These are phyloP conservation scores for Candida golubevii DNA, from an alignment of 805 yeast species.

Conservation along the genomic window DNA sequence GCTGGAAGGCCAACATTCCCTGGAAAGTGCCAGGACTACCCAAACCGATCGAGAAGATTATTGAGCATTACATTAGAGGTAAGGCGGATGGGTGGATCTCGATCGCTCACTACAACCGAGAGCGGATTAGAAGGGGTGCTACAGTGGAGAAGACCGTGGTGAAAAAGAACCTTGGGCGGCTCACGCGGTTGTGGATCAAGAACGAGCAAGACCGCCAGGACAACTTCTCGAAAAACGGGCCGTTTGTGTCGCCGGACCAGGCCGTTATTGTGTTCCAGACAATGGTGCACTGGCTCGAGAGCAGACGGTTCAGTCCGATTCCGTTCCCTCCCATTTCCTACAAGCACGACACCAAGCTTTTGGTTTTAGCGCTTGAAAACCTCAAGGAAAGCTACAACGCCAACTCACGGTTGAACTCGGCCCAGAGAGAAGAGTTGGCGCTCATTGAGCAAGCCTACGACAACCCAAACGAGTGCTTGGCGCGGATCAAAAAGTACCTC, in stretches of 20 bases:
- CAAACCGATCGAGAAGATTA: conserved; percentile 78
- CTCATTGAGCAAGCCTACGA: conserved; percentile 95
- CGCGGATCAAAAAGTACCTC: conserved; percentile 74
- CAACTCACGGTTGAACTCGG: conserved; percentile 70
- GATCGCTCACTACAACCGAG: conserved; percentile 89
- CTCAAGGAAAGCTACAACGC: conserved; percentile 70
- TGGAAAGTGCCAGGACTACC: conserved; percentile 98
- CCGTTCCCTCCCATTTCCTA: conserved; percentile 92
- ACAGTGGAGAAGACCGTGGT: conserved; percentile 93
- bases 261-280: conserved; percentile 84
- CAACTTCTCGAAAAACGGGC: conserved; percentile 77
- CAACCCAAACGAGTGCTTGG: conserved; percentile 89
- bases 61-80: conserved; percentile 85
- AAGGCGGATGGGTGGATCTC: conserved; percentile 97
- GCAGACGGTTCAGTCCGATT: conserved; percentile 76
- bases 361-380: conserved; percentile 84
- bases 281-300: conserved; percentile 88
- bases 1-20: conserved; percentile 98
- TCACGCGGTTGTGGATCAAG: conserved; percentile 89
- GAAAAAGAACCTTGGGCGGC: conserved; percentile 85
- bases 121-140: conserved; percentile 81
- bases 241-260: conserved; percentile 78
- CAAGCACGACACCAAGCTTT: conserved; percentile 87
- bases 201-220: conserved; percentile 88
- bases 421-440: conserved; percentile 89